These are phyloP conservation scores for Zea mays DNA, from an alignment of 176 grass and related monocot genomes.

Conservation along the genomic window Zm-B73-REFERENCE-NAM-5.0 NC_050096.1:298872501-298873000, in stretches of 20 bases:
- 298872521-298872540: conserved; percentile 34
- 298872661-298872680: conserved; percentile 68
- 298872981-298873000: conserved; percentile 91
- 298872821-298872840: conserved; percentile 95
- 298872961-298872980: conserved; percentile 96
- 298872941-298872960: conserved; percentile 94
- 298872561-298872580: conserved; percentile 82
- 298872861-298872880: background rate
- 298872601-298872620: conserved; percentile 68
- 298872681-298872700: conserved; percentile 87
- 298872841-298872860: conserved; percentile 47
- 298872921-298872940: conserved; percentile 44
- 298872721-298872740: conserved; percentile 90
- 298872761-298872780: conserved; percentile 94
- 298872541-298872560: conserved; percentile 70
- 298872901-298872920: background rate
- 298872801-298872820: conserved; percentile 74
- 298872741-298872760: conserved; percentile 91
- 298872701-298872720: conserved; percentile 85
- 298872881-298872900: background rate
- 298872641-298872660: conserved; percentile 52
- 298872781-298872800: conserved; percentile 83
- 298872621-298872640: conserved; percentile 35
- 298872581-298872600: conserved; percentile 91
- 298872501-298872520: conserved; percentile 36